phyloP scores from a whole-genome alignment of 306 rosid genomes.

The Prunus davidiana region DNA sequence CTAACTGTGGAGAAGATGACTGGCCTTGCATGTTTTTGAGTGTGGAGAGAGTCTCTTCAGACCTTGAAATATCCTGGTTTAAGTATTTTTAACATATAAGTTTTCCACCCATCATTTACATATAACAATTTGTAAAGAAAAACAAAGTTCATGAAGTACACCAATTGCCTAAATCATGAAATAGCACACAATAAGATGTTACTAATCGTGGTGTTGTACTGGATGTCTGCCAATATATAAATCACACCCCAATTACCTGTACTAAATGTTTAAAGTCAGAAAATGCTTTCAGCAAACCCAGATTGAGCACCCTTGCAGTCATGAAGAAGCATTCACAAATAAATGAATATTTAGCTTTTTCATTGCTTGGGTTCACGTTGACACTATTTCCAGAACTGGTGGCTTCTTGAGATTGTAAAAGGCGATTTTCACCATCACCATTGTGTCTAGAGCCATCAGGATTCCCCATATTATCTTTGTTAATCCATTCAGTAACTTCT shows the following conservation, averaged over 20 bases:
- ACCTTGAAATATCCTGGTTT: slow-evolving; percentile 80
- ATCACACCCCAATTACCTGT: slow-evolving; percentile 58
- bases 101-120: slow-evolving; percentile 11
- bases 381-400: slow-evolving; percentile 69
- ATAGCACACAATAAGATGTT: slow-evolving; percentile 5
- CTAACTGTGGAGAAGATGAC: slow-evolving; percentile 58
- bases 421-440: slow-evolving; percentile 59
- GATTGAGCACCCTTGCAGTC: slow-evolving; percentile 94
- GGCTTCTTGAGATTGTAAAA: slow-evolving; percentile 87
- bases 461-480: slow-evolving; percentile 39
- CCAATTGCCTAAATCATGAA: slow-evolving; percentile 7
- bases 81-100: slow-evolving; percentile 13
- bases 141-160: slow-evolving; percentile 6
- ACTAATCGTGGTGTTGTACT: slow-evolving; percentile 13
- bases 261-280: slow-evolving; percentile 95
- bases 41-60: slow-evolving; percentile 81
- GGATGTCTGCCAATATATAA: slow-evolving; percentile 11
- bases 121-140: slow-evolving; percentile 12
- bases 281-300: slow-evolving; percentile 92
- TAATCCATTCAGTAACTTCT: slow-evolving; percentile 85
- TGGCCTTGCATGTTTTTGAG: slow-evolving; percentile 73
- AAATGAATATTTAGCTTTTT: slow-evolving; percentile 69
- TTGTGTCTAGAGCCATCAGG: slow-evolving; percentile 17
- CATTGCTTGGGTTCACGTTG: slow-evolving; percentile 38
- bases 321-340: slow-evolving; percentile 99